Conservation (phyloP, 2,329 filamentous ascomycete genomes). For the Zelopaecilomyces penicillatus region DNA sequence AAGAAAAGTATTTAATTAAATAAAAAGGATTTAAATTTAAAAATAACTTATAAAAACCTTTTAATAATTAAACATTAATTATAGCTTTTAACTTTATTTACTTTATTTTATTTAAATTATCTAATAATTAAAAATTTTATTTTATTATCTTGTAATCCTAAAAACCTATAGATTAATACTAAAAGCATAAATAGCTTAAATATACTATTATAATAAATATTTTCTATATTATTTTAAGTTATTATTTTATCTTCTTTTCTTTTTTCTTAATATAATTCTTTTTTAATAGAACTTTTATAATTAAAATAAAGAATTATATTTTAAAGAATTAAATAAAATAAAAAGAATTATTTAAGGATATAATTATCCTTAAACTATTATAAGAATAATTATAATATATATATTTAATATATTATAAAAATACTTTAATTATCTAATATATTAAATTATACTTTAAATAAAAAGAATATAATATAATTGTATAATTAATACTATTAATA, state of each 20-base stretch:
- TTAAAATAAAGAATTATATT: neutral
- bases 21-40: neutral
- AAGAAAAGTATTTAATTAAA: too few relatives aligned
- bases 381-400: neutral
- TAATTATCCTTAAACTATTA: too few relatives aligned
- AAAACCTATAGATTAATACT: neutral
- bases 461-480: neutral
- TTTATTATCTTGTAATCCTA: too few relatives aligned
- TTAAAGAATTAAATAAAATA: neutral
- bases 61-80: slow-evolving; percentile 1
- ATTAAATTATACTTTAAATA: neutral
- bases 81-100: neutral
- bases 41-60: neutral
- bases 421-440: neutral
- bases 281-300: slow-evolving; percentile 1
- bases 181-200: neutral
- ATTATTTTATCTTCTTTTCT: neutral
- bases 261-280: neutral
- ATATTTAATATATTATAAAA: neutral
- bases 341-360: too few relatives aligned
- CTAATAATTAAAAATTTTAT: neutral
- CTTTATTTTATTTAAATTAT: too few relatives aligned
- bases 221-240: too few relatives aligned
- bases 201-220: too few relatives aligned
- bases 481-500: neutral